Conservation (phyloP, 371 early-diverging fungal genomes). For the Blakeslea trispora region DNA sequence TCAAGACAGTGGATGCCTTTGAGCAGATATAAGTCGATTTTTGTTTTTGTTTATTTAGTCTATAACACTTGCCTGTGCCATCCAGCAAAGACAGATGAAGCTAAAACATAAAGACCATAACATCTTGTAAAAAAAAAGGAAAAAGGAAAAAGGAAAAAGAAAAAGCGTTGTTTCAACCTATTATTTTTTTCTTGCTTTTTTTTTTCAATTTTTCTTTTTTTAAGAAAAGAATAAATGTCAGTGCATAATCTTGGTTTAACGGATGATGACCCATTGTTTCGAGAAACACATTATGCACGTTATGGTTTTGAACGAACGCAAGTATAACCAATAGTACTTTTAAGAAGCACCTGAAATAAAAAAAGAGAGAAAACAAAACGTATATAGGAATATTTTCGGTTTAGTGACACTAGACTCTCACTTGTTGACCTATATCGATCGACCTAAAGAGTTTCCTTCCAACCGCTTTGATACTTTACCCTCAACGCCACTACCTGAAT, state of each 20-base stretch:
- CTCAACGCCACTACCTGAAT: slow-evolving; percentile 16
- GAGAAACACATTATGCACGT: slow-evolving; percentile 54
- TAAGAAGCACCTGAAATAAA: too few relatives aligned
- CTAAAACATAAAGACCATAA: too few relatives aligned
- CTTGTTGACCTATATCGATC: slow-evolving; percentile 40
- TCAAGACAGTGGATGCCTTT: slow-evolving; percentile 7
- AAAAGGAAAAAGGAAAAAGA: neutral
- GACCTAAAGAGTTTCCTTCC: slow-evolving; percentile 49
- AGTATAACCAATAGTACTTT: too few relatives aligned
- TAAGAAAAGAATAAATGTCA: too few relatives aligned
- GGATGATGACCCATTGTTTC: slow-evolving; percentile 39
- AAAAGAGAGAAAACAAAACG: too few relatives aligned
- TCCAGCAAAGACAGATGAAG: too few relatives aligned
- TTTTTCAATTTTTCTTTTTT: too few relatives aligned
- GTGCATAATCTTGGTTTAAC: slow-evolving; percentile 10
- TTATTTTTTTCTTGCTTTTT: neutral
- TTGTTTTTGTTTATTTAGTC: too few relatives aligned
- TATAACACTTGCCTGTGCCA: slow-evolving; percentile 5
- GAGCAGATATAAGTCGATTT: too few relatives aligned
- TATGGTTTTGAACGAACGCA: slow-evolving; percentile 53
- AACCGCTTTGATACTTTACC: slow-evolving; percentile 39
- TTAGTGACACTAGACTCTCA: slow-evolving; percentile 37
- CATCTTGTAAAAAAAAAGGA: neutral
- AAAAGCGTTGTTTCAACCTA: neutral
- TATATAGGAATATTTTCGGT: slow-evolving; percentile 49